Percentiles rank a stretch among this genome's conserved stretches.
phyloP scores from a whole-genome alignment of 768 basidiomycete species.

The Lactifluus hygrophoroides region DNA sequence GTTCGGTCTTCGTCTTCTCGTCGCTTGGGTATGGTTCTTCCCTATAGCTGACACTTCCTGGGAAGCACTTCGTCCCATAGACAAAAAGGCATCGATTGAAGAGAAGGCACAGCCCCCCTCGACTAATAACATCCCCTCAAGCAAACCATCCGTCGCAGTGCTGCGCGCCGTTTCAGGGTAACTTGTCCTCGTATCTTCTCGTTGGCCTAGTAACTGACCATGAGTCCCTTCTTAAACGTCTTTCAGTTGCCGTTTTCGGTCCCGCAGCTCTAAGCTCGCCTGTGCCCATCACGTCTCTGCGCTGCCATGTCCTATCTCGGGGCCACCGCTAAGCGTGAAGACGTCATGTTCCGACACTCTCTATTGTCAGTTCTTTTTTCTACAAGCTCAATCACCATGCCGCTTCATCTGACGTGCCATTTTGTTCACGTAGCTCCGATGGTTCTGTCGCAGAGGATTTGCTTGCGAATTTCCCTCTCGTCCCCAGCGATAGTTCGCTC shows the following conservation, averaged over 20 bases:
- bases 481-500: not conserved
- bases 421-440: constrained; percentile 1
- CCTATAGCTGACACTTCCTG: not conserved
- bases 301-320: not conserved
- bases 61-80: not conserved
- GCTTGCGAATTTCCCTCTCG: not conserved
- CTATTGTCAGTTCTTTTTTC: not conserved
- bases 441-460: constrained; percentile 5
- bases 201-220: constrained; percentile 9
- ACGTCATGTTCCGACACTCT: not conserved
- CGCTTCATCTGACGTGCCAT: not conserved
- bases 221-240: not conserved
- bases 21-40: not conserved
- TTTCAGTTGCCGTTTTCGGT: not conserved
- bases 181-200: not conserved
- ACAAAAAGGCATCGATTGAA: not conserved
- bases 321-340: not conserved
- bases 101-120: not conserved
- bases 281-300: not conserved
- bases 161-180: too few species aligned
- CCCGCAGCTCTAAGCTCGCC: not conserved
- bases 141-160: not conserved
- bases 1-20: not conserved
- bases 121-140: not conserved
- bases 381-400: too few species aligned